A percentile compares a stretch with the other conserved stretches of the same genome.
phyloP scores from a whole-genome alignment of 2,329 filamentous ascomycete genomes.

The Lanzia echinophila region DNA sequence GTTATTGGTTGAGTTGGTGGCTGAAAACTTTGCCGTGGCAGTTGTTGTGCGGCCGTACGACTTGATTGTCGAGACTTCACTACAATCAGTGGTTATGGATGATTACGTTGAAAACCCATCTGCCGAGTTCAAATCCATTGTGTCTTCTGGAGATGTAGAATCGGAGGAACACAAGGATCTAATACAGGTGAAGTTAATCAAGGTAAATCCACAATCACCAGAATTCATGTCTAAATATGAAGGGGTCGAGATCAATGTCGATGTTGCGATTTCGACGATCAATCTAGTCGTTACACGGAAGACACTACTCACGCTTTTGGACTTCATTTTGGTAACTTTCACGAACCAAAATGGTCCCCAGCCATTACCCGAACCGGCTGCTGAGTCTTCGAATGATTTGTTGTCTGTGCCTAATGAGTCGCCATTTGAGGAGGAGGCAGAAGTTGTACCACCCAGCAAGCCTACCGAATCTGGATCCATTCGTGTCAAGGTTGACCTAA shows the following conservation, averaged over 20 bases:
- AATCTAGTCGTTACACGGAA: slow-evolving; percentile 91
- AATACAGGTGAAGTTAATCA: slow-evolving; percentile 81
- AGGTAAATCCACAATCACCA: slow-evolving; percentile 83
- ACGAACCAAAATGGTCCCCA: slow-evolving; percentile 50
- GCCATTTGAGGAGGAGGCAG: slow-evolving; percentile 21
- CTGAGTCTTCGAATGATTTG: slow-evolving; percentile 27
- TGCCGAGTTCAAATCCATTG: slow-evolving; percentile 89
- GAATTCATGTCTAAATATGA: slow-evolving; percentile 91
- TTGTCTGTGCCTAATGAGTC: slow-evolving; percentile 1
- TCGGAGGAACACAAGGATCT: slow-evolving; percentile 76
- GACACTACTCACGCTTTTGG: slow-evolving; percentile 83
- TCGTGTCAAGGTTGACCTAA: slow-evolving; percentile 85
- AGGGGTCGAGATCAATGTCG: slow-evolving; percentile 87
- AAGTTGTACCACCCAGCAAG: slow-evolving; percentile 11
- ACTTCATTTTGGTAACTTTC: slow-evolving; percentile 93
- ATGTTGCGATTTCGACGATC: slow-evolving; percentile 88
- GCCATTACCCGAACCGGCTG: slow-evolving; percentile 31
- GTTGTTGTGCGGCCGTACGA: slow-evolving; percentile 87
- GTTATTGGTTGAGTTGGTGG: slow-evolving; percentile 83
- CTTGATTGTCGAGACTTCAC: slow-evolving; percentile 84
- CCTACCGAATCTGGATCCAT: slow-evolving; percentile 44
- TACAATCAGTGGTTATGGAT: slow-evolving; percentile 82
- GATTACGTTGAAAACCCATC: slow-evolving; percentile 89
- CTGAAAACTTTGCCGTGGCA: slow-evolving; percentile 79
- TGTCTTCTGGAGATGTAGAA: slow-evolving; percentile 71